phyloP scores from a whole-genome alignment of 306 rosid species.

The Trifolium subterraneum region DNA sequence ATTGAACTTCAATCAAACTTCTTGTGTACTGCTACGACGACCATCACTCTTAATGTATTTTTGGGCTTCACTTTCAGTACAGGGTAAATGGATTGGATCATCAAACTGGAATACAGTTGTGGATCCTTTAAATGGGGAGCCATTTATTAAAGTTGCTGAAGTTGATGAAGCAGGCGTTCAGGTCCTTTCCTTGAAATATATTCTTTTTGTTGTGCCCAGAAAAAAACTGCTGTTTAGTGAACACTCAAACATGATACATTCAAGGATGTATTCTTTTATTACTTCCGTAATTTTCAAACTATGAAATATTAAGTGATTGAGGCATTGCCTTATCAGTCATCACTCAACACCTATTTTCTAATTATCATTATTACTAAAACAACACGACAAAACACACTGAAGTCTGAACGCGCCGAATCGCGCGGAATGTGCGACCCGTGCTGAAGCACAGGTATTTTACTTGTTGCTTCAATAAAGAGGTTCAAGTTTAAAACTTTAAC shows the following conservation, averaged over 20 bases:
- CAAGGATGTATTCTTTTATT: conserved; percentile 17
- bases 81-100: conserved; percentile 88
- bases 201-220: conserved; percentile 17
- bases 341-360: not conserved
- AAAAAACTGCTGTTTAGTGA: not conserved
- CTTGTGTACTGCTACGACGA: not conserved
- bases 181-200: conserved; percentile 53
- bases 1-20: conserved; percentile 10
- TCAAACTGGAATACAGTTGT: conserved; percentile 65
- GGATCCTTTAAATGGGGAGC: conserved; percentile 96
- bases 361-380: no score
- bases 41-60: conserved; percentile 34
- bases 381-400: no score
- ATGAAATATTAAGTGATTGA: conserved; percentile 26
- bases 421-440: no score
- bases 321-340: conserved; percentile 23
- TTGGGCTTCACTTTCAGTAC: conserved; percentile 64
- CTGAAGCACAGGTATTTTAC: no score
- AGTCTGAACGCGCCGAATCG: no score
- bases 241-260: conserved; percentile 8
- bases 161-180: conserved; percentile 79
- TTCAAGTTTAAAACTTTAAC: conserved; percentile 28
- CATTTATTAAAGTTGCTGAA: conserved; percentile 90
- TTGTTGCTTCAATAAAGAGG: conserved; percentile 8
- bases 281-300: conserved; percentile 19